Conservation (phyloP, 495 filamentous ascomycete species). For the Neurospora tetrasperma region DNA sequence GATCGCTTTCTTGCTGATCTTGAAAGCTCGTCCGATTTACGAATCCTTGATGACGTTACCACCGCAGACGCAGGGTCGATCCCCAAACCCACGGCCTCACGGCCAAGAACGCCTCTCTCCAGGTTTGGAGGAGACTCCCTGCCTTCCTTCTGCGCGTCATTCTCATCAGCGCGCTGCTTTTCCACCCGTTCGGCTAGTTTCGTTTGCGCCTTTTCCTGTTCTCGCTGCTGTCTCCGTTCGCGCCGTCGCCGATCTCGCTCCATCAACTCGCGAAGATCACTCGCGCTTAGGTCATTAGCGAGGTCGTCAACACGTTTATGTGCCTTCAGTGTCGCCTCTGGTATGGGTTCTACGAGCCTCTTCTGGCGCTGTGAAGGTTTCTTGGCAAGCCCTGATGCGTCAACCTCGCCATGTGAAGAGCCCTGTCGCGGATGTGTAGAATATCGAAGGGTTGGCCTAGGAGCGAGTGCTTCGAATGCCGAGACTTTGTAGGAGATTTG, state of each 20-base stretch:
- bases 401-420: conserved; percentile 8
- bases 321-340: conserved; percentile 55
- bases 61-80: conserved; percentile 34
- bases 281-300: conserved; percentile 71
- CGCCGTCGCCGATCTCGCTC: conserved; percentile 71
- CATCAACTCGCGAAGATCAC: conserved; percentile 70
- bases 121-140: conserved; percentile 42
- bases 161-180: conserved; percentile 46
- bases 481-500: conserved; percentile 65
- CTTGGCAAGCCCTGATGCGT: conserved; percentile 14
- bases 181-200: conserved; percentile 60
- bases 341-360: conserved; percentile 38
- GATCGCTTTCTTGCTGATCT: conserved; percentile 13
- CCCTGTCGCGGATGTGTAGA: conserved; percentile 49
- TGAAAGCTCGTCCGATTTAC: conserved; percentile 16
- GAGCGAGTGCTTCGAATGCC: conserved; percentile 61
- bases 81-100: conserved; percentile 37
- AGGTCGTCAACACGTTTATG: conserved; percentile 67
- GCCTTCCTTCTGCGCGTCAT: conserved; percentile 28
- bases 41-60: conserved; percentile 35
- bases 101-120: conserved; percentile 43
- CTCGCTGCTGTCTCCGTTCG: conserved; percentile 60
- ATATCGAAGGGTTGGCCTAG: conserved; percentile 68
- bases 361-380: conserved; percentile 32
- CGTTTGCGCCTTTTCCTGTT: conserved; percentile 60